Evolutionary conservation across 108 stramenopile species (phyloP), one percentile per base, ranked within the genome.

Genomic region (Chaetoceros muelleri): DNA sequence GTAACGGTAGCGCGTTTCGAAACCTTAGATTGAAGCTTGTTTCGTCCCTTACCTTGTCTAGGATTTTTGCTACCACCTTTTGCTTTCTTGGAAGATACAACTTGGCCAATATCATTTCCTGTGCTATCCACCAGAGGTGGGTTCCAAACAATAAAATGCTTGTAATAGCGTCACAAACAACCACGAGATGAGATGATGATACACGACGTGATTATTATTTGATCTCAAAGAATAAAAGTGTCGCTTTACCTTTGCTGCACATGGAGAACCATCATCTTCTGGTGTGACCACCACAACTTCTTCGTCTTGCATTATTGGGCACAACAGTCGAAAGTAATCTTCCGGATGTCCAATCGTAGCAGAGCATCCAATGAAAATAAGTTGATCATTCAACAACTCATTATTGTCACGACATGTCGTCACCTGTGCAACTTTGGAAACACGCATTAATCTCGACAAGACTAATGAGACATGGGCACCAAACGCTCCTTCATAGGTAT

Each of bases 401-500:
- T 31, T 50, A 23, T 49, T 50, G n/a, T n/a, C n/a, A n/a, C n/a
- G n/a, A n/a, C n/a, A n/a, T 21, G 53, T 58, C 28, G 61, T 58
- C 46, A 59, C 44, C 5, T 62, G 63, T 22, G 73, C 53, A 13
- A 71, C 72, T 22, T 67, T 57, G 30, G 67, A 77, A 7, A 99
- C 45, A 23, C 98, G 82, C 20, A 68, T 67, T 52, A 99, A 55
- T 19, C 98, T 81, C 3, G 88, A 66, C 52, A 99, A 59, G 10
- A 99, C 94, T 62, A 90, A 64, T 28, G 95, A 76, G 30, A 97
- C 95, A 77, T 99, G 98, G 3, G 94, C 76, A 2, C 98, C 98
- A 71, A 99, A 99, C 18, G 82, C 80, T 18, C 98, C 98, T 22
- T 83, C 80, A 61, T 94, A 96, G 25, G 24, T 8, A 20, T 28